A percentile compares a stretch with the other conserved stretches of the same genome.
phyloP scores from a whole-genome alignment of 805 yeast species.

The Kodamaea lidongshanica region DNA sequence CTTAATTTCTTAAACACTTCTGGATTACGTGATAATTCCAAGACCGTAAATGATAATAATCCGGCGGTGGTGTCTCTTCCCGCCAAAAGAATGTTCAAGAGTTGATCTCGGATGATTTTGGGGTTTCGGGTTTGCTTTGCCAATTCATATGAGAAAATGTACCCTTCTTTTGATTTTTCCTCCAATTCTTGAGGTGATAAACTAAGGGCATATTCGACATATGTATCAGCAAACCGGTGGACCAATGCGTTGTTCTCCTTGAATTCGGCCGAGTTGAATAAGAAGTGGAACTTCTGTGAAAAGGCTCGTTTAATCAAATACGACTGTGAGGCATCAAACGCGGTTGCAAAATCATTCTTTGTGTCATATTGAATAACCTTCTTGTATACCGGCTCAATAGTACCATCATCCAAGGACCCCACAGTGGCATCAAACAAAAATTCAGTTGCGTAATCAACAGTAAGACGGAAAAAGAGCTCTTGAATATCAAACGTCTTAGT shows the following conservation, averaged over 20 bases:
- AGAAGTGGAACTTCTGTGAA: slow-evolving; percentile 13
- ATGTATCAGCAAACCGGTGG: slow-evolving; percentile 31
- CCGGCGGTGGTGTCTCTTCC: slow-evolving; percentile 55
- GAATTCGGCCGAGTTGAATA: slow-evolving; percentile 15
- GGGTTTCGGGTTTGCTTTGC: slow-evolving; percentile 47
- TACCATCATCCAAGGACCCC: slow-evolving; percentile 23
- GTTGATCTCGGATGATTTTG: slow-evolving; percentile 43
- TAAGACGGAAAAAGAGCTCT: slow-evolving; percentile 32
- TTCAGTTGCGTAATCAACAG: slow-evolving; percentile 38
- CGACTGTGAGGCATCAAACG: slow-evolving; percentile 30
- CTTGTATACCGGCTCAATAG: slow-evolving; percentile 5
- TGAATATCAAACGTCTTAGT: slow-evolving; percentile 33
- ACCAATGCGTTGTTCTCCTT: slow-evolving; percentile 16
- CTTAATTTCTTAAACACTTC: slow-evolving; percentile 32
- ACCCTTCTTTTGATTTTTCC: slow-evolving; percentile 29
- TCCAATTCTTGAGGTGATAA: slow-evolving; percentile 26
- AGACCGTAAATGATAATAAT: slow-evolving; percentile 40
- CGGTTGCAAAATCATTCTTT: slow-evolving; percentile 26
- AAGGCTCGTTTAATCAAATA: slow-evolving; percentile 22
- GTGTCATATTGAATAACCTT: slow-evolving; percentile 20
- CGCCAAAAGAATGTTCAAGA: slow-evolving; percentile 47
- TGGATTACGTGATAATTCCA: slow-evolving; percentile 41
- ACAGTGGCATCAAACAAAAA: slow-evolving; percentile 38
- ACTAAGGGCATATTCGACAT: slow-evolving; percentile 33
- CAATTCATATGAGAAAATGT: slow-evolving; percentile 43